phyloP scores from a whole-genome alignment of 192 early-diverging fungal genomes.

The Coemansia sp. region DNA sequence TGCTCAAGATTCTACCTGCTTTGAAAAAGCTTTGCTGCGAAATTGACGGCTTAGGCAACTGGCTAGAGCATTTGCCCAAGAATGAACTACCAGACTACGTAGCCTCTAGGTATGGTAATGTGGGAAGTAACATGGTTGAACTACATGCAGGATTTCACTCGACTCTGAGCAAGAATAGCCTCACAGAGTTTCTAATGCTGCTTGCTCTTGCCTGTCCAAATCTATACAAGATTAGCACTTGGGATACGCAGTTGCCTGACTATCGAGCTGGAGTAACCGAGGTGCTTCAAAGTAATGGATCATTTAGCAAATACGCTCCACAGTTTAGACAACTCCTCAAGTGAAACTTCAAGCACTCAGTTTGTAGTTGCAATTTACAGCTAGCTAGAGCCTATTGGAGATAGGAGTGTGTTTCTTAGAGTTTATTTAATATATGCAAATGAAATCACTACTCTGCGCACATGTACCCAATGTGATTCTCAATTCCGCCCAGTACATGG shows the following conservation, averaged over 20 bases:
- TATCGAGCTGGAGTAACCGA: background rate
- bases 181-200: background rate
- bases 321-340: background rate
- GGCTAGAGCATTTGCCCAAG: too few species aligned
- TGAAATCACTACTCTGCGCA: slow-evolving; percentile 32
- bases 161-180: too few species aligned
- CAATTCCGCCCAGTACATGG: slow-evolving; percentile 39
- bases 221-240: background rate
- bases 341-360: background rate
- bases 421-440: background rate
- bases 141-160: too few species aligned
- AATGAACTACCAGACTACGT: too few species aligned
- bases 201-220: background rate
- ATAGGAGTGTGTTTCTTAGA: background rate
- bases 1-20: background rate
- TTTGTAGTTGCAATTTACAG: background rate
- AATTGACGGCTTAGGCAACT: too few species aligned
- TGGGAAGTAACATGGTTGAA: too few species aligned
- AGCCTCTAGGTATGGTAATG: too few species aligned
- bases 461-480: slow-evolving; percentile 43
- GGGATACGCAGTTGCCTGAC: background rate
- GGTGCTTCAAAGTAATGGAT: background rate
- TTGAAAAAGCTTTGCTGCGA: background rate
- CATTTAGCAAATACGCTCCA: background rate
- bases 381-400: background rate